Percentiles rank a stretch among this genome's conserved stretches.
Conservation (phyloP, 1,284 basidiomycete genomes). For the Sporisorium iseilematis-ciliati region DNA sequence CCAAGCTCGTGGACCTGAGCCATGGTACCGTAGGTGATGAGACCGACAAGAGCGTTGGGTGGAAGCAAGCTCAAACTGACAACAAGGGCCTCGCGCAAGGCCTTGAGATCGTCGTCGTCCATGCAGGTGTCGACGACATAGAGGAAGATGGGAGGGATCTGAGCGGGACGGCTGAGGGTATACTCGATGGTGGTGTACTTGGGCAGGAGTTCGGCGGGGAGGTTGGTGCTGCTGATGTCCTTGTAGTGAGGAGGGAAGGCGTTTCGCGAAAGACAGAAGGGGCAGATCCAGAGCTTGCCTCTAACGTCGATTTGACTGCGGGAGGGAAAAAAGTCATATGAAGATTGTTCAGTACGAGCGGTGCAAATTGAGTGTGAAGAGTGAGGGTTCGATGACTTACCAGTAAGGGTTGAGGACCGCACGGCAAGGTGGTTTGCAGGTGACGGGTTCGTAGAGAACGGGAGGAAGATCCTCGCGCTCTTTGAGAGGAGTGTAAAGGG, state of each 20-base stretch:
- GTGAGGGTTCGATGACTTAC: constrained; percentile 65
- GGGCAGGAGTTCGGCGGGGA: constrained; percentile 93
- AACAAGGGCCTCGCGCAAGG: constrained; percentile 89
- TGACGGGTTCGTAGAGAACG: constrained; percentile 97
- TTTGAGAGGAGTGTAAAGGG: constrained; percentile 97
- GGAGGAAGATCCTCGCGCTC: constrained; percentile 93
- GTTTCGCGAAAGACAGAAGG: constrained; percentile 96
- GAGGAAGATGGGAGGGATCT: constrained; percentile 94
- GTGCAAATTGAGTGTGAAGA: no score
- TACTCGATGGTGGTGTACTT: constrained; percentile 99
- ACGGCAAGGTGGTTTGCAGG: constrained; percentile 96
- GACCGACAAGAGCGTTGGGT: constrained; percentile 90
- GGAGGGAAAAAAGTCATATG: background rate
- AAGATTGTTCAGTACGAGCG: background rate
- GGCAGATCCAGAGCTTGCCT: constrained; percentile 99
- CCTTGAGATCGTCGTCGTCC: constrained; percentile 95
- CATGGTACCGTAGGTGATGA: constrained; percentile 98
- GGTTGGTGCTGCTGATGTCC: constrained; percentile 96
- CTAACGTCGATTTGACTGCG: constrained; percentile 95
- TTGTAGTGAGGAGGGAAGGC: constrained; percentile 99
- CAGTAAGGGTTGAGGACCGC: constrained; percentile 98
- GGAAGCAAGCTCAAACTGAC: constrained; percentile 93
- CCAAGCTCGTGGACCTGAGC: constrained; percentile 99
- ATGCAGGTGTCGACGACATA: constrained; percentile 98
- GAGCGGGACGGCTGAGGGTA: constrained; percentile 89